A percentile compares a stretch with the other conserved stretches of the same genome.
These are phyloP conservation scores for Phialophora tarda DNA, from an alignment of 2,329 filamentous ascomycete genomes.

Conservation along the genomic window DNA sequence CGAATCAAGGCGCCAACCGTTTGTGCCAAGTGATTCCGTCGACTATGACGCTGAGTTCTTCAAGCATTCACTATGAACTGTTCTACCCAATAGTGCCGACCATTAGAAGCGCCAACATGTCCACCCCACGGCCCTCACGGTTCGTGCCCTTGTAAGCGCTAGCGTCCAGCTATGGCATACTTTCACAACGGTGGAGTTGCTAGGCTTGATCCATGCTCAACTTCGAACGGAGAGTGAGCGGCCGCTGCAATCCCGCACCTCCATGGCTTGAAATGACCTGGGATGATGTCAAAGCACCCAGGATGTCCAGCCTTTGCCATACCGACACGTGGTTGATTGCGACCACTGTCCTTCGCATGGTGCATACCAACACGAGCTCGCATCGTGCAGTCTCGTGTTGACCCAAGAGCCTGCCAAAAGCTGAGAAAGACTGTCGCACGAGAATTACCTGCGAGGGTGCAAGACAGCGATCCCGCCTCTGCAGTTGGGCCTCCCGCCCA, in stretches of 20 bases:
- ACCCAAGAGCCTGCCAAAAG: neutral
- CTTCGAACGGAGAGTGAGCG: constrained; percentile 9
- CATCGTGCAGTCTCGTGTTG: constrained; percentile 25
- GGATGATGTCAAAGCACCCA: neutral
- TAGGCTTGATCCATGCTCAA: constrained; percentile 9
- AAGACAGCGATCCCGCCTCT: constrained; percentile 10
- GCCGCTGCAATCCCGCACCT: neutral
- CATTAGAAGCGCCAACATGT: neutral
- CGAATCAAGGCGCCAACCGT: neutral
- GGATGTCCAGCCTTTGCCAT: constrained; percentile 18
- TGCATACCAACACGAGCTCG: constrained; percentile 25
- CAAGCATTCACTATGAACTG: neutral
- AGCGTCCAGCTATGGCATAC: neutral
- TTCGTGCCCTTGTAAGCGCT: constrained; percentile 20
- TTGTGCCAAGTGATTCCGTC: neutral
- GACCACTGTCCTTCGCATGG: constrained; percentile 12
- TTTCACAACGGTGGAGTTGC: constrained; percentile 11
- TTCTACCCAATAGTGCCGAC: constrained; percentile 2
- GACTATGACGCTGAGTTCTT: constrained; percentile 1
- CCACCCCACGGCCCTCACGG: neutral
- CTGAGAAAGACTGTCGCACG: neutral
- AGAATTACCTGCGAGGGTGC: neutral
- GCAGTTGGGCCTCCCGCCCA: constrained; percentile 31
- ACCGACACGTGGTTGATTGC: constrained; percentile 27
- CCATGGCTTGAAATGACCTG: neutral